These are phyloP conservation scores for Tetradesmus lagerheimii DNA, from an alignment of 139 green algal species.

Conservation along the genomic window DNA sequence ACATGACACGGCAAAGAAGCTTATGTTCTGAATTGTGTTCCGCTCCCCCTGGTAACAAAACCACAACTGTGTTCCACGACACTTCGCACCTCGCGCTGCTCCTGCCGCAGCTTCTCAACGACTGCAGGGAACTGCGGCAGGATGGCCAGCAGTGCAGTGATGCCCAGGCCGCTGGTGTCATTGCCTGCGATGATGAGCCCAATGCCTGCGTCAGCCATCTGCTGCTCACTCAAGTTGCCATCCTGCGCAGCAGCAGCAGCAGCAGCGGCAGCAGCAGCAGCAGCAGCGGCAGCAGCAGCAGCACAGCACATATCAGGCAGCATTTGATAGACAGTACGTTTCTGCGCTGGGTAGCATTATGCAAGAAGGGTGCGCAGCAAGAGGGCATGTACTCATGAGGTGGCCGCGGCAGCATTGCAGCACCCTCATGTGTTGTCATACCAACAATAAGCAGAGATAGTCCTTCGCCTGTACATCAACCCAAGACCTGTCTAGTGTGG, in stretches of 20 bases:
- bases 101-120: constrained; percentile 15
- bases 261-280: not conserved
- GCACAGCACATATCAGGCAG: not conserved
- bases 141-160: constrained; percentile 27
- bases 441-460: too few relatives aligned
- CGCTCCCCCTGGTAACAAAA: too few relatives aligned
- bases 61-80: not conserved
- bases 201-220: constrained; percentile 16
- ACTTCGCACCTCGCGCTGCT: constrained; percentile 21
- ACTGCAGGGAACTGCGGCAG: constrained; percentile 28
- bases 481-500: too few relatives aligned
- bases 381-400: too few relatives aligned
- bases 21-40: too few relatives aligned
- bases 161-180: constrained; percentile 40
- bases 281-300: not conserved
- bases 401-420: too few relatives aligned
- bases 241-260: not conserved
- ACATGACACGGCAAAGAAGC: too few relatives aligned
- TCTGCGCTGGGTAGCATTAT: too few relatives aligned
- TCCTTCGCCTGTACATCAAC: too few relatives aligned
- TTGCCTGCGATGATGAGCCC: constrained; percentile 41
- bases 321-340: too few relatives aligned
- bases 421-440: too few relatives aligned
- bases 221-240: not conserved
- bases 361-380: too few relatives aligned